Evolutionary conservation across 1,284 basidiomycete genomes (phyloP), one percentile per base, ranked within the genome.

Genomic region (Boletus smithii): DNA sequence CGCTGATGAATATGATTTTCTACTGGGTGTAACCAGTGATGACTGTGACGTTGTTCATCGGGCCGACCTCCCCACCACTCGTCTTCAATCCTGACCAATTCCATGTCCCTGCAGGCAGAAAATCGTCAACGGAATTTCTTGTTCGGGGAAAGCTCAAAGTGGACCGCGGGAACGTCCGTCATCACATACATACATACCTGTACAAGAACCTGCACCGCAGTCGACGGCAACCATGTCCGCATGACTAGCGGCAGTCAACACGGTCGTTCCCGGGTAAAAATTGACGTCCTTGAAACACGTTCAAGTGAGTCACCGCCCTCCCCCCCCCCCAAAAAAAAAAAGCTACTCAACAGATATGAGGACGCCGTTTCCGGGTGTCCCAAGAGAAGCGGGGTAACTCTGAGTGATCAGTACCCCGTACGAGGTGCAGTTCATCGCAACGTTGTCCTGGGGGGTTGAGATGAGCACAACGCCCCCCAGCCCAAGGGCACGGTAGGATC

Each of bases 51-150:
- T 34, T 34, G 18, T 4, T 34, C 8, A 34, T 11, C 33, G 5
- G 18, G 50, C 76, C 73, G 8, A 57, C 55, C 26, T 53, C 50
- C n/a, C 78, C 79, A 3, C 79, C 79, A 6, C 67, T 67, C 8
- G 72, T 69, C 42, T 68, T 60, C 38, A 83, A 68, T 22, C 61
- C 62, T 8, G 71, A 63, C 76, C 79, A 83, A 54, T 79, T 61
- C 79, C 80, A 82, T 0, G 62, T 66, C 6, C 78, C 79, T 67
- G 33, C 14, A 42, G 17, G n/a, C n/a, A n/a, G 44, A 13, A 29
- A 36, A 30, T 9, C 3, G 26, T 27, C 26, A 27, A n/a, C n/a
- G n/a, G n/a, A n/a, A n/a, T n/a, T n/a, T n/a, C n/a, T n/a, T n/a
- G n/a, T n/a, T n/a, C n/a, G n/a, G n/a, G n/a, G n/a, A n/a, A n/a